Evolutionary conservation across 2,329 filamentous ascomycete species (phyloP).

Genomic region (Septoria linicola): DNA sequence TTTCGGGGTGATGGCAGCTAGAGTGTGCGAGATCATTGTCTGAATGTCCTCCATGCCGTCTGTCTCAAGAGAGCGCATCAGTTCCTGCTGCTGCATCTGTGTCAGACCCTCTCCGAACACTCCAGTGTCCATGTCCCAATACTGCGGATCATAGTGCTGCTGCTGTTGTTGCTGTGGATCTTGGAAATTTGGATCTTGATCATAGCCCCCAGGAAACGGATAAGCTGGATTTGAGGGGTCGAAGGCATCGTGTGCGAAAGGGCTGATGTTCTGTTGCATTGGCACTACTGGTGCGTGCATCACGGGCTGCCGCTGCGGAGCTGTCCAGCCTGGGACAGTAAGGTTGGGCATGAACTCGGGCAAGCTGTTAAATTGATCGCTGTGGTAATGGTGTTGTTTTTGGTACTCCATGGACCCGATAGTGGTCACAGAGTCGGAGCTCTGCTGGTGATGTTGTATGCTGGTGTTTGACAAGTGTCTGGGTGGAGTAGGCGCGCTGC

Average conservation of each 20-base stretch:
- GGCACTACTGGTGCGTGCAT: slow-evolving; percentile 19
- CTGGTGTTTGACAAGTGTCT: slow-evolving; percentile 15
- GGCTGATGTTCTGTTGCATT: slow-evolving; percentile 18
- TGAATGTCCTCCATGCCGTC: slow-evolving; percentile 42
- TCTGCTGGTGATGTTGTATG: slow-evolving; percentile 13
- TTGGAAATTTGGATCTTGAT: slow-evolving; percentile 11
- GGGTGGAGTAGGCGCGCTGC: slow-evolving; percentile 18
- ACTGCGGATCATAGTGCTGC: slow-evolving; percentile 27
- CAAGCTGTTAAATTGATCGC: slow-evolving; percentile 32
- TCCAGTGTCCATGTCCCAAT: slow-evolving; percentile 33
- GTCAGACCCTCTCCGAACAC: slow-evolving; percentile 37
- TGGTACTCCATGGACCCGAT: slow-evolving; percentile 20
- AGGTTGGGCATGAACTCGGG: slow-evolving; percentile 35
- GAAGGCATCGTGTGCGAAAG: slow-evolving; percentile 28
- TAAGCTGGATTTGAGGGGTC: slow-evolving; percentile 31
- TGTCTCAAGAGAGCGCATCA: slow-evolving; percentile 40
- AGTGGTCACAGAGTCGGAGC: slow-evolving; percentile 25
- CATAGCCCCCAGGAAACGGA: slow-evolving; percentile 27
- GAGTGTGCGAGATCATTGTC: slow-evolving; percentile 37
- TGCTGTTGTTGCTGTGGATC: slow-evolving; percentile 17
- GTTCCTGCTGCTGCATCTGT: slow-evolving; percentile 38
- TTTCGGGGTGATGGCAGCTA: slow-evolving; percentile 33
- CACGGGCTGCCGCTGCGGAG: slow-evolving; percentile 21
- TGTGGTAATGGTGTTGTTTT: slow-evolving; percentile 24
- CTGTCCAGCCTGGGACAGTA: slow-evolving; percentile 29